phyloP scores from a whole-genome alignment of 2,329 filamentous ascomycete species.

The Sporothrix brasiliensis region DNA sequence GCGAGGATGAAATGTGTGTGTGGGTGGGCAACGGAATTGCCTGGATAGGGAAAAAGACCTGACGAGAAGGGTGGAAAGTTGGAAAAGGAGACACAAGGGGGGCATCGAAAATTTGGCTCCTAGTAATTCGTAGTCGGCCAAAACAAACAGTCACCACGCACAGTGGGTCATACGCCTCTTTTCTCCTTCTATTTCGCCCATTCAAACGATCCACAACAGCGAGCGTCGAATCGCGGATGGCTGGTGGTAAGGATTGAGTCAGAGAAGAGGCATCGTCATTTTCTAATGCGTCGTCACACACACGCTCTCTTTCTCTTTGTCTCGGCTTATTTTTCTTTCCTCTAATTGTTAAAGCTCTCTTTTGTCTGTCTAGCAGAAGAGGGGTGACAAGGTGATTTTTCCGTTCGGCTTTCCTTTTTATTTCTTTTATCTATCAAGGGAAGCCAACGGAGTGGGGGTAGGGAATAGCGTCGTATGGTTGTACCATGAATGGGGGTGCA shows the following conservation, averaged over 20 bases:
- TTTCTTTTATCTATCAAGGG: not conserved
- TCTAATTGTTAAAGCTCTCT: too few species aligned
- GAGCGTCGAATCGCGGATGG: not conserved
- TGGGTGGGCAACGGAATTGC: constrained; percentile 1
- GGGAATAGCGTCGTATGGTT: not conserved
- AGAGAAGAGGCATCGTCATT: too few species aligned
- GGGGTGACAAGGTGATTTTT: too few species aligned
- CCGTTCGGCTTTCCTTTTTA: not conserved
- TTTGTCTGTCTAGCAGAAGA: too few species aligned
- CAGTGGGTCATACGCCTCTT: not conserved
- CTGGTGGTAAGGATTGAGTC: too few species aligned
- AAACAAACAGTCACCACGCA: not conserved
- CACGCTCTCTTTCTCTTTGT: too few species aligned
- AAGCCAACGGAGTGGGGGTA: not conserved
- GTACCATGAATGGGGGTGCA: not conserved
- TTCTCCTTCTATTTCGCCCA: not conserved
- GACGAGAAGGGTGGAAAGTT: not conserved
- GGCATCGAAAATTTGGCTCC: not conserved
- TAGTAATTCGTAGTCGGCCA: not conserved
- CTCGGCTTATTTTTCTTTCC: too few species aligned
- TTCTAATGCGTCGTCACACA: too few species aligned
- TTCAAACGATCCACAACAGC: not conserved
- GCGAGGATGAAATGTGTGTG: not conserved
- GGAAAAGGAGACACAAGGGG: not conserved
- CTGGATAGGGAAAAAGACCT: not conserved